Evolutionary conservation across 257 asterid species (phyloP), one percentile per base, ranked within the genome.

Genomic region (Nyctanthes arbortristis): DNA sequence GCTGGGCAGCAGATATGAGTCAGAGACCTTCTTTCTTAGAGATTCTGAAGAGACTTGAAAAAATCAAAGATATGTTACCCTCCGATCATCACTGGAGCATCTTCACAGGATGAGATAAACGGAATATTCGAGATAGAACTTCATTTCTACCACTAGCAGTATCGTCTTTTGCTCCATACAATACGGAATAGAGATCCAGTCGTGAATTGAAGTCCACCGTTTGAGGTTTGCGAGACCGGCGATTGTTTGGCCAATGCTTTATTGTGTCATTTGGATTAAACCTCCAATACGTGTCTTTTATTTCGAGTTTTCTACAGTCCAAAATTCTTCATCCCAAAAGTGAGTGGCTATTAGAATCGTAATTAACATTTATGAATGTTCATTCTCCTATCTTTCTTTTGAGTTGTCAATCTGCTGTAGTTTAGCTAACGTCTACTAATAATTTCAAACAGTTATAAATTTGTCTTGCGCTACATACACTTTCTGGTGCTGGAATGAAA

Each of bases 1-100:
- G 98, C 84, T 91, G 99, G 97, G 90, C 95, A 8, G 77, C 88
- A 14, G 97, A 94, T 74, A 89, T 85, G 96, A 86, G 81, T 63
- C 70, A 71, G 65, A 87, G 99, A 73, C 99, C 99, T 10, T 61
- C 96, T 1, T 94, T 94, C 86, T 71, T 91, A 86, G 93, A 94
- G 54, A 91, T 94, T 37, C 71, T 94, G 79, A 86, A 84, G 87
- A 79, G 72, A 68, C 94, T 93, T 20, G 99, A 91, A 33, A 86
- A 80, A 49, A 72, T 93, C 4, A 89, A 77, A 86, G 97, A 82
- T 5, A 35, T 9, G 5, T 16, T 83, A 64, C 79, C 88, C 11
- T 62, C 91, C 1, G 96, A 91, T 62, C 84, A 82, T 78, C 94
- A 80, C 72, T 87, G 96, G 95, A 59, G 79, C 77, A 73, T 87